phyloP scores from a whole-genome alignment of 768 basidiomycete species.

The Panellus pusillus region DNA sequence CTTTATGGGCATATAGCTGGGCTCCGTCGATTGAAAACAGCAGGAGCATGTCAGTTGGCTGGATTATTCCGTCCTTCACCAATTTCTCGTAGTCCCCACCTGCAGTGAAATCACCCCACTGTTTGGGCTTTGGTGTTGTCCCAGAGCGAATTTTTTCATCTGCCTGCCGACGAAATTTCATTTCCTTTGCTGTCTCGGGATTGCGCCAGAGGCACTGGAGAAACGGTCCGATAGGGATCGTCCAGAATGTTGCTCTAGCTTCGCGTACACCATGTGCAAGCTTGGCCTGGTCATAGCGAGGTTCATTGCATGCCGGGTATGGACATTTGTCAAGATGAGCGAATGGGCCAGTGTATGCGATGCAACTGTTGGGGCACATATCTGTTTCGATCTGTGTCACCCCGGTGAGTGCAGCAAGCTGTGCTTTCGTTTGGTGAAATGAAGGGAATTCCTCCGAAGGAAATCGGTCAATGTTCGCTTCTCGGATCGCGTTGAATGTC shows the following conservation, averaged over 20 bases:
- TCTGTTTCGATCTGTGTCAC: conserved; percentile 22
- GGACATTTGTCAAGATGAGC: conserved; percentile 13
- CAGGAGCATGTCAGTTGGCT: background rate
- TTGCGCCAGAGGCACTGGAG: conserved; percentile 17
- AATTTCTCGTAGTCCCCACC: no score
- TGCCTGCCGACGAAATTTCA: conserved; percentile 2
- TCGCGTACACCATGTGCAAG: background rate
- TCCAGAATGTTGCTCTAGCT: conserved; percentile 8
- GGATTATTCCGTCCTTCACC: no score
- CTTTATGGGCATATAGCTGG: conserved; percentile 28
- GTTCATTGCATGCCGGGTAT: background rate
- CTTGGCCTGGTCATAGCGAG: conserved; percentile 4
- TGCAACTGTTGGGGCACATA: conserved; percentile 29
- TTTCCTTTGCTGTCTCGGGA: conserved; percentile 5
- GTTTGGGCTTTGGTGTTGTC: no score
- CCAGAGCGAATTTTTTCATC: no score
- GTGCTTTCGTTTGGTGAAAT: conserved; percentile 11
- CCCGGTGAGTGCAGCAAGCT: conserved; percentile 16
- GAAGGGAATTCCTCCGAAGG: conserved; percentile 13
- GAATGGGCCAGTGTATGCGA: no score
- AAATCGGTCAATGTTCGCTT: conserved; percentile 13
- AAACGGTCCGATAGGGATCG: conserved; percentile 11
- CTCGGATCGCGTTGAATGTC: conserved; percentile 12
- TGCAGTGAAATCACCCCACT: no score
- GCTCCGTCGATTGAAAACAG: conserved; percentile 29